Base-by-base conservation (phyloP, 106 monocot species). In the Gastrodia elata region DNA sequence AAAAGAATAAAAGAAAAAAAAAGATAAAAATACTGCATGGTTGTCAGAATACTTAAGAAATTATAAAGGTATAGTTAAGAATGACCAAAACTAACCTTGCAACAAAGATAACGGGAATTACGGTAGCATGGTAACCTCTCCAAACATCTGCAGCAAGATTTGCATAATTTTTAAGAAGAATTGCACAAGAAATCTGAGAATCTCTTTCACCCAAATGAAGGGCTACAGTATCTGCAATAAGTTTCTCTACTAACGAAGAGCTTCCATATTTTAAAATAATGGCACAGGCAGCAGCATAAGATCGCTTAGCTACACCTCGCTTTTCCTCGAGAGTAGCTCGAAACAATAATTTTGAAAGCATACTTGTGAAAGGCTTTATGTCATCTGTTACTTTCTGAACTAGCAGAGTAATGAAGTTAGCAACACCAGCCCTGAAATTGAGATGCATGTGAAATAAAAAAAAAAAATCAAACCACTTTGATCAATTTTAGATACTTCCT, bases 261-360 rank as follows among this genome's bases (percentile, higher is more conserved):
- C 75, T 79, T 42, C 92, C 92, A 80, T 80, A 81, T 70, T 88
- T 97, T 68, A 97, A 72, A 39, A 78, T 76, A 4, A 84, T 65
- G 55, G 96, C 89, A 86, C 87, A 92, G 61, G 96, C 81, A 81
- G 88, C 72, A 69, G 96, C 92, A 85, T 92, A 92, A 14, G 96
- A 82, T 76, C 79, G 75, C 81, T 97, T 97, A 49, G 83, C 96
- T 71, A 81, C 80, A 83, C 56, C 68, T 74, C 90, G 86, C 79
- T 87, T 97, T 83, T 97, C 97, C 41, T 90, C 90, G 25, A 90
- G 68, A 67, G 82, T 88, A 59, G 92, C 87, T 76, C 74, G 80
- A 80, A 84, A 97, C 16, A 90, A 65, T 25, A 83, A 75, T 72
- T 92, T 97, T 64, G 88, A 74, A 34, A 97, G 70, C 43, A 74